Base-by-base conservation (phyloP, 495 filamentous ascomycete genomes). In the Xylaria curta region DNA sequence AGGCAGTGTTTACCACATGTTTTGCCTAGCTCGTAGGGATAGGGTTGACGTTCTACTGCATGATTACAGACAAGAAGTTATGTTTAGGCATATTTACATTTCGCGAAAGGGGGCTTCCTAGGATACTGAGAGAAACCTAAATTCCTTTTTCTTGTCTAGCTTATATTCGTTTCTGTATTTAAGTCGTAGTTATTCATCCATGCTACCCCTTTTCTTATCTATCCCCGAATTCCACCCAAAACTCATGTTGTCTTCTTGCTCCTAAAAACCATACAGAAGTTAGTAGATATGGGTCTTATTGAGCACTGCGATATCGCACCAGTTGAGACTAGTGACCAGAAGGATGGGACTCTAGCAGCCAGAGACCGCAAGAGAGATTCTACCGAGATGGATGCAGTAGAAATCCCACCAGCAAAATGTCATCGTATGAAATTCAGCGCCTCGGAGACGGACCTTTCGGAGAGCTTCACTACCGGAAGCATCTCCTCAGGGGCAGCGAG, bases 401-500 rank as follows among this genome's bases (percentile, higher is more conserved):
- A 64, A 64, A 26, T 33, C 12, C 42, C 61, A 10, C 61, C 42
- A 64, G 10, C 40, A 31, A 47, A 46, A 24, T 26, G 21, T 24
- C 61, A 47, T 21, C 47, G 13, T 13, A 13, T 47, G 40, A 64
- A 15, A 9, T 64, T 24, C 15, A 31, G 61, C 19, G 24, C 24
- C 1, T 64, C 61, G n/a, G 61, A 64, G 13, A 40, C 38, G 28
- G 21, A 31, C 10, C n/a, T 63, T 9, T 47, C 40, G 10, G 61
- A 64, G 24, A 64, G 40, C 10, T 64, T 64, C 13, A 46, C 61
- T 47, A 10, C 61, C 13, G 24, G 17, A 46, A 64, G 61, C 9
- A 46, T 44, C 40, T 64, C 40, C 10, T 64, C 40, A 13, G 61
- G 24, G 24, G 33, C 40, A 15, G 10, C 38, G 8, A 31, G 40